Conservation (phyloP, 1,284 basidiomycete species). For the Vanrija pseudolonga region DNA sequence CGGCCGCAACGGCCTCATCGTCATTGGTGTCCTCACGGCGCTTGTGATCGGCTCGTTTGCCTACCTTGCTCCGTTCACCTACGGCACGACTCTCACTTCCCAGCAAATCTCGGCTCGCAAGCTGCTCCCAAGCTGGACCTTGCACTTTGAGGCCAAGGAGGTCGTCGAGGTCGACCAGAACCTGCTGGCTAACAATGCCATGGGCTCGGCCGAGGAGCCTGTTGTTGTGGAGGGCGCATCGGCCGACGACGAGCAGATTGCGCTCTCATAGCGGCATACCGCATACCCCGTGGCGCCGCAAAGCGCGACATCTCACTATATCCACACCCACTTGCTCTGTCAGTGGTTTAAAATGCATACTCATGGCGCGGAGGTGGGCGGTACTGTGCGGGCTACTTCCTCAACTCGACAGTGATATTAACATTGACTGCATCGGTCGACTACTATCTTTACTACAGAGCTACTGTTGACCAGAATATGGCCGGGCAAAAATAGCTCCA, state of each 20-base stretch:
- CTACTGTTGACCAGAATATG: not conserved
- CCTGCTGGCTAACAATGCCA: not conserved
- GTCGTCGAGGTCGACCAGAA: slow-evolving; percentile 7
- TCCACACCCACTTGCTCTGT: not conserved
- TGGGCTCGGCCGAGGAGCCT: not conserved
- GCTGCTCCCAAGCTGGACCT: slow-evolving; percentile 41
- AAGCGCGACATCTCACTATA: not conserved
- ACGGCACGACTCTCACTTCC: slow-evolving; percentile 86
- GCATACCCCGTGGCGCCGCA: too few relatives aligned
- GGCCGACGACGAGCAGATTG: not conserved
- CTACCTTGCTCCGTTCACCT: slow-evolving; percentile 82
- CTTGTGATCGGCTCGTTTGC: slow-evolving; percentile 64
- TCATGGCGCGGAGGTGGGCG: too few relatives aligned
- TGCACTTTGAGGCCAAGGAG: slow-evolving; percentile 47
- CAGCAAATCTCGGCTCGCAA: slow-evolving; percentile 54
- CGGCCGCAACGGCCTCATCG: slow-evolving; percentile 54
- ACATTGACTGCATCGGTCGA: not conserved
- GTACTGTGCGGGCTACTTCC: too few relatives aligned
- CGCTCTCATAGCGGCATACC: not conserved
- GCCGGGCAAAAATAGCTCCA: too few relatives aligned
- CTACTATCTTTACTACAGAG: not conserved
- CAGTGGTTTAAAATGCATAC: not conserved
- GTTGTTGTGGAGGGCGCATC: not conserved
- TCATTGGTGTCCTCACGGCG: slow-evolving; percentile 58
- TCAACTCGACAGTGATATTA: too few relatives aligned